Base-by-base conservation (phyloP, 2,329 filamentous ascomycete species). In the Hortaea sp. region DNA sequence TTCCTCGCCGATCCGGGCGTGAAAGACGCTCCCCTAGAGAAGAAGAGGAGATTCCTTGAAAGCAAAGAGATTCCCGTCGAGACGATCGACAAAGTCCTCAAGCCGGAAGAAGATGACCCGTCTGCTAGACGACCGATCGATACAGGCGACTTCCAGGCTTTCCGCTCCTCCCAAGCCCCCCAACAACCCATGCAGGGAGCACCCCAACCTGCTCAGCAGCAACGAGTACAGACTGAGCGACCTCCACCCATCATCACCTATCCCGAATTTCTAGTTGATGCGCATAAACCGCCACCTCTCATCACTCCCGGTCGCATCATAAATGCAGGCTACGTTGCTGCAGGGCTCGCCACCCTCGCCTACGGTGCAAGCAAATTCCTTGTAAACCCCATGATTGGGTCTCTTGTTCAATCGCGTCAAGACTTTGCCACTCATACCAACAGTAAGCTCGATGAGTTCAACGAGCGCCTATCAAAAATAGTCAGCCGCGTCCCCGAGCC, bases 1-100 rank as follows among this genome's bases (percentile, higher is more conserved):
- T 95, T 95, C 60, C 75, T 95, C 4, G 72, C 85, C 43, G 83
- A 94, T 49, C 79, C 85, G 6, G 72, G 75, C 13, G 85, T 95
- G 47, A 79, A 76, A 48, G 70, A 82, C 64, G 79, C 83, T 31
- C 73, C 83, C 0, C 73, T 74, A 39, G 82, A 86, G 46, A 82
- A 80, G 65, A 94, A 94, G 69, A 71, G 77, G 13, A 76, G 77
- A 6, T 95, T 95, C 56, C 69, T 95, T 1, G 75, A 81, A 58
- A 78, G 78, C 43, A 95, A 95, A 63, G 86, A 86, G 3, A 69
- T 95, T 6, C 69, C 68, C 3, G 69, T 76, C 4, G 71, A 75
- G 30, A 80, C 90, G 50, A 86, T 94, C 50, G 70, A 85, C 54
- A 69, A 71, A 42, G 70, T 94, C 6, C 67, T 95, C 35, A n/a